Evolutionary conservation across 2,329 filamentous ascomycete species (phyloP), one percentile per base, ranked within the genome.

Genomic region (Alternaria metachromatica): DNA sequence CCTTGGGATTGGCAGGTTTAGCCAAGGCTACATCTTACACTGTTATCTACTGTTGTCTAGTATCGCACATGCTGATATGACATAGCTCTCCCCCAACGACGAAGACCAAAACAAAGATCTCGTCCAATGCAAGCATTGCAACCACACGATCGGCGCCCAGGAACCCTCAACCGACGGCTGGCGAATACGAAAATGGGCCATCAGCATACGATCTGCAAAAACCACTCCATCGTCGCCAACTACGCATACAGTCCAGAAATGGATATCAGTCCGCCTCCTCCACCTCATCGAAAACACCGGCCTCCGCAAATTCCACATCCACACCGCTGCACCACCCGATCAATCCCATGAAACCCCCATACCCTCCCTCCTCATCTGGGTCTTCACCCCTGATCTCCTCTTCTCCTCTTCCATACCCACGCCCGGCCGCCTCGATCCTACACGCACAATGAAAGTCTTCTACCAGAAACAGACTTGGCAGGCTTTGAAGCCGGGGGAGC

Each of bases 321-420:
- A 78, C 44, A 63, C 72, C 15, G 37, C 30, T 23, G 45, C 53
- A 5, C 18, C 21, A 43, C 48, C 18, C 44, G 30, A 26, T 37
- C 43, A 37, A 28, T 12, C 44, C 9, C 50, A 11, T 13, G 50
- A 15, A 15, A 11, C 37, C 8, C 51, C 70, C 15, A 62, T 68
- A 6, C 65, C 70, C 7, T 74, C 76, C 3, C 61, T 77, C 3
- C 72, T 86, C 76, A 67, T 89, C 26, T 89, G 87, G 88, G 80
- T 87, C 58, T 89, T 90, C 76, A 87, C 88, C 8, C 86, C 87
- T 0, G 84, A 88, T 62, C 80, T 89, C 44, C 82, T 82, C 55
- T 86, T 88, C 66, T 87, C 87, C 2, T 85, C 82, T 10, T 84
- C 83, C 0, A 71, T 77, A 10, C 51, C 71, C 5, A 64, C 66